These are phyloP conservation scores for Rhamnella rubrinervis DNA, from an alignment of 331 rosid species.

Conservation along the genomic window DNA sequence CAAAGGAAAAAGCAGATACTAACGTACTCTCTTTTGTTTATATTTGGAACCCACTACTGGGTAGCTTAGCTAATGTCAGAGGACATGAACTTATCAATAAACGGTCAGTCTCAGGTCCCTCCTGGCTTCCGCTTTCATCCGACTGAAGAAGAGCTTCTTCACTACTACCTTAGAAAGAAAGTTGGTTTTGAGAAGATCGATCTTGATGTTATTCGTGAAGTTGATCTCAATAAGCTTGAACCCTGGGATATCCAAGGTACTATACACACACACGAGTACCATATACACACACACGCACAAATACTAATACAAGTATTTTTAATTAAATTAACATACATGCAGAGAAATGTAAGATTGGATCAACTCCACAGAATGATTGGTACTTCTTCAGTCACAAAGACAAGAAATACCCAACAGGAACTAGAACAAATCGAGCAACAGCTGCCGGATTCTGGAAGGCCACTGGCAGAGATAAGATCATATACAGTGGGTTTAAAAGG, in stretches of 20 bases:
- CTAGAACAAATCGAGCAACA: conserved; percentile 59
- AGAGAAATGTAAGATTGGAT: conserved; percentile 62
- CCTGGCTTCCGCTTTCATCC: conserved; percentile 61
- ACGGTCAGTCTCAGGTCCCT: conserved; percentile 58
- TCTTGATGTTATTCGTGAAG: conserved; percentile 61
- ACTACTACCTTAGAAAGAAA: conserved; percentile 55
- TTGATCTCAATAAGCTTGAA: conserved; percentile 63
- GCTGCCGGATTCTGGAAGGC: conserved; percentile 69
- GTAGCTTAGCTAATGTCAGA: conserved; percentile 20
- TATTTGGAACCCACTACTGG: not conserved
- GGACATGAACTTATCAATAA: conserved; percentile 49
- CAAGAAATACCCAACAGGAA: conserved; percentile 62
- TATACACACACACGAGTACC: no score
- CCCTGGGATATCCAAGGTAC: conserved; percentile 70
- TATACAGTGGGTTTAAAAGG: conserved; percentile 40
- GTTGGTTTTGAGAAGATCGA: conserved; percentile 52
- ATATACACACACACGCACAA: no score
- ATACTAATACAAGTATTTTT: no score
- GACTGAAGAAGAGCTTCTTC: conserved; percentile 59
- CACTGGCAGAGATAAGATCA: conserved; percentile 59
- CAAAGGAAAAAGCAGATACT: no score
- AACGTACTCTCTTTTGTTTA: not conserved
- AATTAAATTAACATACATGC: not conserved
- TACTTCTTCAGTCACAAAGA: conserved; percentile 66
- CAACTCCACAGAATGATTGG: conserved; percentile 61